Evolutionary conservation across 192 early-diverging fungal species (phyloP).

Genomic region (Linnemannia zychae): DNA sequence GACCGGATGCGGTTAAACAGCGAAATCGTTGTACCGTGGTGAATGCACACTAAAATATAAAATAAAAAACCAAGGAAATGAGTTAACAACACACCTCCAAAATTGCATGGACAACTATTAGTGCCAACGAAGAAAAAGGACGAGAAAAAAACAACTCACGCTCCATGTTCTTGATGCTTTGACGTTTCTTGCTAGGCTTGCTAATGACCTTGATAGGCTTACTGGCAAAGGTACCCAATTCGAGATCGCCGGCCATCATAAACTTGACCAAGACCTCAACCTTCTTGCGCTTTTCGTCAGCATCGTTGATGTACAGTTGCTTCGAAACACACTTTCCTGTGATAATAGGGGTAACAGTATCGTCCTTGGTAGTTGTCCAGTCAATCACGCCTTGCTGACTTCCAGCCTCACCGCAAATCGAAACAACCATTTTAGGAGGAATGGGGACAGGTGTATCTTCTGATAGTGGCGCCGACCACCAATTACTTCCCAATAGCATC

Average conservation of each 20-base stretch:
- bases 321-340: constrained; percentile 85
- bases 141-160: constrained; percentile 56
- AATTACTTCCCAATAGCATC: constrained; percentile 79
- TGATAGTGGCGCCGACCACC: constrained; percentile 67
- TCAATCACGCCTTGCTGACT: constrained; percentile 67
- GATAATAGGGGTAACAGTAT: constrained; percentile 62
- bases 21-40: constrained; percentile 88
- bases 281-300: constrained; percentile 86
- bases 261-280: constrained; percentile 82
- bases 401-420: constrained; percentile 69
- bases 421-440: constrained; percentile 69
- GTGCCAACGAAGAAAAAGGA: background rate
- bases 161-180: constrained; percentile 87
- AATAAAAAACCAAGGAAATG: background rate
- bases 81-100: background rate
- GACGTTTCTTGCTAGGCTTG: constrained; percentile 93
- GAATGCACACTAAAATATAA: constrained; percentile 75
- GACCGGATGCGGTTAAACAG: constrained; percentile 92
- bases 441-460: constrained; percentile 29
- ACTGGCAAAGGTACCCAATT: constrained; percentile 78
- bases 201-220: constrained; percentile 91
- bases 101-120: background rate
- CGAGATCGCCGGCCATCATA: constrained; percentile 71
- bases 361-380: constrained; percentile 66
- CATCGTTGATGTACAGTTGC: constrained; percentile 88